A percentile compares a stretch with the other conserved stretches of the same genome.
These are phyloP conservation scores for Moesziomyces aphidis DNA, from an alignment of 1,284 basidiomycete species.

Conservation along the genomic window DNA sequence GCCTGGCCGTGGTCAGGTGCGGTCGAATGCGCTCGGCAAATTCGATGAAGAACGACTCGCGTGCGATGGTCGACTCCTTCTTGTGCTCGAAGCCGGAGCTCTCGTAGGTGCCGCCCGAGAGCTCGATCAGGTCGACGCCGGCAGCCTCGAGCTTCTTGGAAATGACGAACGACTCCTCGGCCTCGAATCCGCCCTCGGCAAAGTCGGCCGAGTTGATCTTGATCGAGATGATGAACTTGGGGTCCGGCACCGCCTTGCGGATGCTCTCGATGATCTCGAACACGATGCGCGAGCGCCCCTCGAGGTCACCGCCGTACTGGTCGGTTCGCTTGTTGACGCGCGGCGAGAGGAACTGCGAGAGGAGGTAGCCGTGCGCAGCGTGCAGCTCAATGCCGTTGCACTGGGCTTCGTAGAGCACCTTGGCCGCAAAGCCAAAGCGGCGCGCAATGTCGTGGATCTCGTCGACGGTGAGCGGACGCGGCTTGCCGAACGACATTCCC, in stretches of 20 bases:
- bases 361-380: constrained; percentile 85
- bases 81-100: constrained; percentile 73
- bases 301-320: constrained; percentile 72
- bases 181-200: constrained; percentile 71
- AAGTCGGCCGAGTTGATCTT: constrained; percentile 90
- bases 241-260: constrained; percentile 72
- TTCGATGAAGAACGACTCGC: constrained; percentile 70
- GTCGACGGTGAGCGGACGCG: constrained; percentile 72
- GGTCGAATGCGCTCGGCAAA: constrained; percentile 68
- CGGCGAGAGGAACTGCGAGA: constrained; percentile 83
- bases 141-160: constrained; percentile 66
- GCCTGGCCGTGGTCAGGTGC: constrained; percentile 69
- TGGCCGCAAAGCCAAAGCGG: constrained; percentile 79
- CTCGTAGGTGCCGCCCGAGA: constrained; percentile 88
- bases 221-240: constrained; percentile 80
- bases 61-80: constrained; percentile 65
- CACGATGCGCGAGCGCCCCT: constrained; percentile 72
- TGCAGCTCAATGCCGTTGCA: constrained; percentile 93
- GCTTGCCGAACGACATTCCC: constrained; percentile 61
- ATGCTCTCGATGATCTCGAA: constrained; percentile 77
- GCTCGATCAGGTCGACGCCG: constrained; percentile 81
- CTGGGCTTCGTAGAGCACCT: constrained; percentile 76
- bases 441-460: constrained; percentile 77
- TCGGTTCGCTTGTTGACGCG: constrained; percentile 80
- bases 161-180: constrained; percentile 75